These are phyloP conservation scores for Aurantiochytrium sp. DNA, from an alignment of 108 stramenopile species.

Conservation along the genomic window DNA sequence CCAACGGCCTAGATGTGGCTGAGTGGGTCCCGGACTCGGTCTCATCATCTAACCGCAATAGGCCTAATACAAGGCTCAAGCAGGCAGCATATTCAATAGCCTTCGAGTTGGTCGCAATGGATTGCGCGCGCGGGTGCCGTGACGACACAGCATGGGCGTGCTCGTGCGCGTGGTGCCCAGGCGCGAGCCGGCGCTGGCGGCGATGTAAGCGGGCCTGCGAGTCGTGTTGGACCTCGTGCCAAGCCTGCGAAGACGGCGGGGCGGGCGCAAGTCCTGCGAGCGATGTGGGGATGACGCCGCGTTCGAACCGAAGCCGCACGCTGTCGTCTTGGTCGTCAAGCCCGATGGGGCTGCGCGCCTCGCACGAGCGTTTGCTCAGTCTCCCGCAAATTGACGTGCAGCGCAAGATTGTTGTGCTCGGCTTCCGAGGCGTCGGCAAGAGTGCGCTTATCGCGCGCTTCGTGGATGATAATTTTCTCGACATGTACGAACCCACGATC, in stretches of 20 bases:
- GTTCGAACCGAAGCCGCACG: neutral
- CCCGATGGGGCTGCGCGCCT: neutral
- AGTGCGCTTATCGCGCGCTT: neutral
- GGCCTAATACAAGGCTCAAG: too few species aligned
- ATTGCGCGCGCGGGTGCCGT: too few species aligned
- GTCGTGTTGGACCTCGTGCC: neutral
- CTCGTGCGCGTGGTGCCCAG: too few species aligned
- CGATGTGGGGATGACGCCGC: neutral
- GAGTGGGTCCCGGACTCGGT: too few species aligned
- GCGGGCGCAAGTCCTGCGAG: neutral
- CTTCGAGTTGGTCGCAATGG: too few species aligned
- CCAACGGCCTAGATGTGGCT: too few species aligned
- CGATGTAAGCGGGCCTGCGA: too few species aligned
- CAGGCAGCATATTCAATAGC: too few species aligned
- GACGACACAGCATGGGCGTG: too few species aligned
- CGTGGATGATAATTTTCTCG: neutral
- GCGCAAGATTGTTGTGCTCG: slow-evolving; percentile 6
- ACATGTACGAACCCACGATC: neutral
- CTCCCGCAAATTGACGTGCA: neutral
- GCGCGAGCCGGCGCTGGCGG: too few species aligned
- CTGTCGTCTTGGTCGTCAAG: slow-evolving; percentile 4
- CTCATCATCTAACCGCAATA: too few species aligned
- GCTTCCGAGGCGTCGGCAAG: slow-evolving; percentile 11
- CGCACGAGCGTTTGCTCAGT: neutral
- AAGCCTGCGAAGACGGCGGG: neutral